Conservation (phyloP, 1,284 basidiomycete species). For the Heliocybe sulcata region DNA sequence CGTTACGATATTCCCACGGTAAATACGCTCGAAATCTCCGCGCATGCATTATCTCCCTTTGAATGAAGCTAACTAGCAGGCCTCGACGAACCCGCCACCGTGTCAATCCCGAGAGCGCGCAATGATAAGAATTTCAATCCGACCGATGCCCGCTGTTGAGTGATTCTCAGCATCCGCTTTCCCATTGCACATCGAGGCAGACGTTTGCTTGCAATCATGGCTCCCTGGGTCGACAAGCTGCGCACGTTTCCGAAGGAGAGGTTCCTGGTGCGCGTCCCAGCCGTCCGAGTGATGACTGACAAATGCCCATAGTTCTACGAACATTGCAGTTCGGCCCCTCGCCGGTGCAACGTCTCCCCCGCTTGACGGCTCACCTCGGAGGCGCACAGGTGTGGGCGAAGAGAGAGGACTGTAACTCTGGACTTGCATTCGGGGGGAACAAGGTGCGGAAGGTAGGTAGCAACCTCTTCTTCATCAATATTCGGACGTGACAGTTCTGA, state of each 20-base stretch:
- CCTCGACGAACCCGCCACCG: background rate
- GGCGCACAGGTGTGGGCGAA: conserved; percentile 18
- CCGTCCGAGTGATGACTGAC: background rate
- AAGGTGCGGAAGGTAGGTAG: conserved; percentile 13
- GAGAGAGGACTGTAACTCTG: conserved; percentile 20
- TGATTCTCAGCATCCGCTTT: no score
- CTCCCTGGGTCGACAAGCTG: background rate
- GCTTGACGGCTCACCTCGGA: conserved; percentile 10
- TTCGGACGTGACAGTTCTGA: background rate
- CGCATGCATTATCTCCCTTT: no score
- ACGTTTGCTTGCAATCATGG: no score
- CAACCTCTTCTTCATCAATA: background rate
- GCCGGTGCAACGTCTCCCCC: conserved; percentile 10
- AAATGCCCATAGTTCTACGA: no score
- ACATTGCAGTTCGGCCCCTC: conserved; percentile 4
- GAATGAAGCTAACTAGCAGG: no score
- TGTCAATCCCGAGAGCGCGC: background rate
- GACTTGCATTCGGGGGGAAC: conserved; percentile 18
- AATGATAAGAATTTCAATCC: background rate
- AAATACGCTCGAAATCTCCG: no score
- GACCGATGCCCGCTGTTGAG: background rate
- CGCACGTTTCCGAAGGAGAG: background rate
- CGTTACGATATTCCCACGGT: no score
- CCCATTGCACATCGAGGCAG: no score
- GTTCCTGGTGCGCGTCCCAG: background rate